phyloP scores from a whole-genome alignment of 2,329 filamentous ascomycete species.

The Cladophialophora carrionii region DNA sequence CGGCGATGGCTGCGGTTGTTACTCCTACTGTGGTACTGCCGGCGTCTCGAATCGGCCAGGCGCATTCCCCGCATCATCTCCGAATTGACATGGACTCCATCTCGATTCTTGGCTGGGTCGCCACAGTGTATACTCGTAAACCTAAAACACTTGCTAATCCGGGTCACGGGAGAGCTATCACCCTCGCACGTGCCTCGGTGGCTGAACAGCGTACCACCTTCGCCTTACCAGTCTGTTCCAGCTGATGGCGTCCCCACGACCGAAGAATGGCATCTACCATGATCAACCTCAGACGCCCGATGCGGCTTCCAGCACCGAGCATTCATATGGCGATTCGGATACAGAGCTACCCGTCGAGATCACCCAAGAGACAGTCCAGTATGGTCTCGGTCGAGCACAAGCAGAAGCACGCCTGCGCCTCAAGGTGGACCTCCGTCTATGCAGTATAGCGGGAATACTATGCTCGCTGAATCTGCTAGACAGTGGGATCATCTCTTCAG shows the following conservation, averaged over 20 bases:
- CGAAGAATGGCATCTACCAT: neutral
- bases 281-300: neutral
- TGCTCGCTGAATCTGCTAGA: constrained; percentile 72
- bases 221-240: neutral
- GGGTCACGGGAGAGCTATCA: neutral
- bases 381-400: constrained; percentile 2
- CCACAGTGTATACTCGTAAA: neutral
- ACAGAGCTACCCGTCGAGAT: constrained; percentile 1
- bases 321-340: neutral
- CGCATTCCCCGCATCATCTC: constrained; percentile 2
- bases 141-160: neutral
- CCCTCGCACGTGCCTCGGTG: too few species aligned
- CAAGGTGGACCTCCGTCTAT: constrained; percentile 69
- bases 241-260: neutral
- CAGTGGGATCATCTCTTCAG: constrained; percentile 69
- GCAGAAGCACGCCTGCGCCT: constrained; percentile 52
- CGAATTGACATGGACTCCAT: neutral
- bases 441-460: constrained; percentile 71
- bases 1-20: neutral
- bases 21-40: neutral
- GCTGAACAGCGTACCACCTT: too few species aligned
- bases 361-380: neutral
- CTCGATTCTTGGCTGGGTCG: neutral
- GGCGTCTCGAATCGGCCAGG: neutral
- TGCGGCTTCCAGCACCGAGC: neutral